Evolutionary conservation across 2,329 filamentous ascomycete genomes (phyloP).

Genomic region (Penicillium sp.): DNA sequence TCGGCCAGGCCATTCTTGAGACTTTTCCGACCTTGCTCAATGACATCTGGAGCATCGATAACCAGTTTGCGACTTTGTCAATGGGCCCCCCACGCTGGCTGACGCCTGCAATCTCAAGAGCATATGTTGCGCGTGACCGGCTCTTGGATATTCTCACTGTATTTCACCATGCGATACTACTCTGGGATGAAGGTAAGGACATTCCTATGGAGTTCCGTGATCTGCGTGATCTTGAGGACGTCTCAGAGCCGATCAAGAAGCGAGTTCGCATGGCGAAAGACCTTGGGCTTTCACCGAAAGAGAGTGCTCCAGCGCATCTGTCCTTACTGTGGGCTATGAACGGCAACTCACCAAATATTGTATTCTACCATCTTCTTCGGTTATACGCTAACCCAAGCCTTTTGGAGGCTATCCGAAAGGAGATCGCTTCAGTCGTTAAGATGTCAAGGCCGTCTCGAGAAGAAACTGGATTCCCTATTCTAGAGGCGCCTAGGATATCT

Average conservation of each 20-base stretch:
- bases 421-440: slow-evolving; percentile 50
- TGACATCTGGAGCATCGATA: slow-evolving; percentile 62
- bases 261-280: slow-evolving; percentile 48
- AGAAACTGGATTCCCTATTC: slow-evolving; percentile 48
- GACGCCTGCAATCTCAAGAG: slow-evolving; percentile 56
- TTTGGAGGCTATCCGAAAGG: slow-evolving; percentile 48
- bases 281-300: slow-evolving; percentile 40
- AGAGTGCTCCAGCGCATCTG: slow-evolving; percentile 50
- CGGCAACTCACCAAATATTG: slow-evolving; percentile 56
- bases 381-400: slow-evolving; percentile 50
- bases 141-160: slow-evolving; percentile 47
- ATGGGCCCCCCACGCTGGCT: slow-evolving; percentile 61
- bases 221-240: slow-evolving; percentile 54
- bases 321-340: slow-evolving; percentile 61
- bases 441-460: slow-evolving; percentile 42
- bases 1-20: slow-evolving; percentile 57
- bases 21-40: slow-evolving; percentile 59
- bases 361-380: slow-evolving; percentile 58
- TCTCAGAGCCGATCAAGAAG: slow-evolving; percentile 51
- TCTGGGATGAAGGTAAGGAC: slow-evolving; percentile 48
- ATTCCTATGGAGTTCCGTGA: slow-evolving; percentile 52
- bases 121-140: slow-evolving; percentile 53
- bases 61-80: slow-evolving; percentile 58
- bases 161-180: slow-evolving; percentile 50
- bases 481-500: slow-evolving; percentile 48